Conservation (phyloP, 2,329 filamentous ascomycete species). For the Pseudogymnoascus sp. region DNA sequence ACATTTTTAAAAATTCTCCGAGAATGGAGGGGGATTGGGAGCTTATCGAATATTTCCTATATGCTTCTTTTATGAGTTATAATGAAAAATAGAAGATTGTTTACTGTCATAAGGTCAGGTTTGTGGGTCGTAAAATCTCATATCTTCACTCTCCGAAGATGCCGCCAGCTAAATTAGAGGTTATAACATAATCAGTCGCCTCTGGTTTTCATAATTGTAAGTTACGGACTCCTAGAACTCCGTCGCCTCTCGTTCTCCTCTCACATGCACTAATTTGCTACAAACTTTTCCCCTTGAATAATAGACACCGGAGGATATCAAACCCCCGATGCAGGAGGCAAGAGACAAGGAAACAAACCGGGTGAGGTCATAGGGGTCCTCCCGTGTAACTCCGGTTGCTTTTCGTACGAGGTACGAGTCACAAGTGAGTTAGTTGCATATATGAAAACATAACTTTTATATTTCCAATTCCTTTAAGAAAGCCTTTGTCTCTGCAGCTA, state of each 20-base stretch:
- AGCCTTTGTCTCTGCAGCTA: neutral
- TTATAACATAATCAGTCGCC: neutral
- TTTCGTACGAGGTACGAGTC: neutral
- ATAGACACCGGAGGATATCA: neutral
- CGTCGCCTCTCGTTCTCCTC: neutral
- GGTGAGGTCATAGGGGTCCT: slow-evolving; percentile 4
- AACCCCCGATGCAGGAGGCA: neutral
- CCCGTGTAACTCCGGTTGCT: neutral
- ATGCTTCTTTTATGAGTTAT: neutral
- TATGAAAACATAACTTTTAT: neutral
- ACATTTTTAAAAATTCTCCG: neutral
- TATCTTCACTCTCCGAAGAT: neutral
- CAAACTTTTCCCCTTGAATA: neutral
- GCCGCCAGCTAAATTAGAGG: neutral
- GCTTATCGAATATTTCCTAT: neutral
- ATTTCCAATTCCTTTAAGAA: neutral
- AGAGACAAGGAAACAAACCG: neutral
- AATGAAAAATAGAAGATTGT: neutral
- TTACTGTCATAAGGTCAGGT: neutral
- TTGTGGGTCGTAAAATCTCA: neutral
- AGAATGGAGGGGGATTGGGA: neutral
- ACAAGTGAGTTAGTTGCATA: neutral
- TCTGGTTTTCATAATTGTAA: neutral
- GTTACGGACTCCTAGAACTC: neutral
- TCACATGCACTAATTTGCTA: neutral